These are phyloP conservation scores for Fragosphaeria purpurea DNA, from an alignment of 2,329 filamentous ascomycete genomes.

Conservation along the genomic window DNA sequence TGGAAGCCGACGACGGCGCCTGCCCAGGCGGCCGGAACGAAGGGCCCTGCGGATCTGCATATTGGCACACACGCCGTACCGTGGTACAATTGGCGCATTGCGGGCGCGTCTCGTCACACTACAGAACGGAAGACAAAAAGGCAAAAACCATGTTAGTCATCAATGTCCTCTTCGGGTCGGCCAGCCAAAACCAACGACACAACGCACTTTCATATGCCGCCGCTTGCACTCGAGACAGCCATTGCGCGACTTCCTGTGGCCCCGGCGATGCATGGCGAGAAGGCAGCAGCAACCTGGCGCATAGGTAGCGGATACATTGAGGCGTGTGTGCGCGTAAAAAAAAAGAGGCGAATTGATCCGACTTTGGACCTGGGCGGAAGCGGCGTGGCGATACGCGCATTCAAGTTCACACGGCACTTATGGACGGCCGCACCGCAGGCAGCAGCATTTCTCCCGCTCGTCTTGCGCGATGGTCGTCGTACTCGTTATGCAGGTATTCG, in stretches of 20 bases:
- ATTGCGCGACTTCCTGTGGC: constrained; percentile 21
- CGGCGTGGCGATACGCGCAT: constrained; percentile 6
- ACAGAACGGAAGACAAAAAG: not conserved
- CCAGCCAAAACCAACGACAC: not conserved
- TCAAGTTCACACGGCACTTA: not conserved
- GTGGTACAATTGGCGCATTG: constrained; percentile 21
- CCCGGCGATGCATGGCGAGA: constrained; percentile 9
- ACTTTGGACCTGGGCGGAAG: not conserved
- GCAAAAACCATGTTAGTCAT: no score
- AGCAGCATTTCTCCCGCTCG: not conserved
- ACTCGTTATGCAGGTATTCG: no score
- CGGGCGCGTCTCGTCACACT: constrained; percentile 24
- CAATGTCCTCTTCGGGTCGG: no score
- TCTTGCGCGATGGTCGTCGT: no score
- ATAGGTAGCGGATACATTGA: no score
- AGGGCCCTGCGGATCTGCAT: not conserved
- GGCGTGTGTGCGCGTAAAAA: no score
- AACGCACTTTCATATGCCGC: constrained; percentile 20
- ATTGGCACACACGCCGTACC: constrained; percentile 19
- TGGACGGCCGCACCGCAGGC: not conserved
- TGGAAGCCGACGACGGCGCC: no score
- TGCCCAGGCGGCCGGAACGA: no score
- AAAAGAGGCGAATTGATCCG: no score
- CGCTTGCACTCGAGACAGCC: constrained; percentile 24
- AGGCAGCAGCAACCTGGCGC: no score